These are phyloP conservation scores for Aciculosporium take DNA, from an alignment of 2,329 filamentous ascomycete species.

Conservation along the genomic window DNA sequence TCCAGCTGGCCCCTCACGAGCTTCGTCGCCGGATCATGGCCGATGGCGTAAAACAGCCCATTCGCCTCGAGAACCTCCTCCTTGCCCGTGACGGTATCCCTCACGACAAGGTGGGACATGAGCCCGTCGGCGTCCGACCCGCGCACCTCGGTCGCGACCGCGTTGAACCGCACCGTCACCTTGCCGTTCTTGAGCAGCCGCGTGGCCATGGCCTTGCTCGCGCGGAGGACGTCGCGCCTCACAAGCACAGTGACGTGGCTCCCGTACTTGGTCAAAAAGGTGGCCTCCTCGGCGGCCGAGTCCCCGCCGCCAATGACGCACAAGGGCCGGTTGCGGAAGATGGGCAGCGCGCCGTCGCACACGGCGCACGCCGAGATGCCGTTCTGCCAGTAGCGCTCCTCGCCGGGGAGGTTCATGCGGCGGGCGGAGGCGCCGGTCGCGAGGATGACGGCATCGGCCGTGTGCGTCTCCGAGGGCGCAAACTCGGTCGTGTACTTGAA, in stretches of 20 bases:
- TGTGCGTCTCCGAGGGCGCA: slow-evolving; percentile 67
- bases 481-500: slow-evolving; percentile 94
- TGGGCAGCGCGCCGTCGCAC: slow-evolving; percentile 91
- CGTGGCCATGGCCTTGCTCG: slow-evolving; percentile 83
- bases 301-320: slow-evolving; percentile 95
- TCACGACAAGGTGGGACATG: slow-evolving; percentile 78
- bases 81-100: slow-evolving; percentile 60
- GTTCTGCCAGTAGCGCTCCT: slow-evolving; percentile 95
- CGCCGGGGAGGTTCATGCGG: slow-evolving; percentile 67
- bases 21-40: slow-evolving; percentile 84
- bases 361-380: slow-evolving; percentile 94
- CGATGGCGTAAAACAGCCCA: slow-evolving; percentile 93
- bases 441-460: slow-evolving; percentile 83
- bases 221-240: slow-evolving; percentile 70
- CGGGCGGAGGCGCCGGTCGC: slow-evolving; percentile 89
- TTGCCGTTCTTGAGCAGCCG: slow-evolving; percentile 73
- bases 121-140: slow-evolving; percentile 64
- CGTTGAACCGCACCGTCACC: slow-evolving; percentile 80
- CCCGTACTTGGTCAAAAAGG: slow-evolving; percentile 96
- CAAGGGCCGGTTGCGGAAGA: slow-evolving; percentile 91
- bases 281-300: slow-evolving; percentile 90
- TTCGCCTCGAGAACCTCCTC: slow-evolving; percentile 78
- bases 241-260: slow-evolving; percentile 91
- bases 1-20: slow-evolving; percentile 84
- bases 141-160: slow-evolving; percentile 65